Conservation (phyloP, 2,329 filamentous ascomycete species). For the Pseudogymnoascus sp. region DNA sequence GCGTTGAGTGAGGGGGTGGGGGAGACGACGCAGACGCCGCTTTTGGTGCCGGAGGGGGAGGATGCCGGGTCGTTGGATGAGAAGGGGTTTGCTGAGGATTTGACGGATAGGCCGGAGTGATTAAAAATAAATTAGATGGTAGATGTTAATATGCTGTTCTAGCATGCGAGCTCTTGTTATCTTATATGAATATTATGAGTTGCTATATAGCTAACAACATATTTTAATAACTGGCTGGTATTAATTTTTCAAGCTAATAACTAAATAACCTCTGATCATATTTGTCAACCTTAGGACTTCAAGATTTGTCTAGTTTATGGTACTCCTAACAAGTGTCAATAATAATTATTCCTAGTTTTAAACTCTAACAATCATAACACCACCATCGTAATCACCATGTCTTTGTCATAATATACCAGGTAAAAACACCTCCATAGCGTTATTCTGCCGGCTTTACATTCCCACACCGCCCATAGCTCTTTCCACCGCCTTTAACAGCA, state of each 20-base stretch:
- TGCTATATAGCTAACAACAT: not conserved
- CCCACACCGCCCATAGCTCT: not conserved
- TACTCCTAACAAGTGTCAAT: not conserved
- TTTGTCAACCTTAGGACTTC: not conserved
- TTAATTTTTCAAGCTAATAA: not conserved
- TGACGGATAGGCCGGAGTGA: slow-evolving; percentile 8
- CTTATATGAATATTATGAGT: not conserved
- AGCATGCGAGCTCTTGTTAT: not conserved
- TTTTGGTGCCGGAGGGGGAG: slow-evolving; percentile 42
- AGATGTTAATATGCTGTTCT: not conserved
- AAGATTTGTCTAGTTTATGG: too few species aligned
- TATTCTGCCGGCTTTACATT: not conserved
- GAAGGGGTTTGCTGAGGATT: slow-evolving; percentile 46
- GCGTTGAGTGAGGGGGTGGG: slow-evolving; percentile 35
- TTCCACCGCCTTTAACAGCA: not conserved
- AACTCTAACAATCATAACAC: not conserved
- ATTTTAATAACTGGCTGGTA: not conserved
- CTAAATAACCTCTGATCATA: not conserved
- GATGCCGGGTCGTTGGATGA: slow-evolving; percentile 43
- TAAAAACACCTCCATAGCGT: not conserved
- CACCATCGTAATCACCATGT: not conserved
- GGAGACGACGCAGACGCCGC: slow-evolving; percentile 34
- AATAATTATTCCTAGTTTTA: not conserved
- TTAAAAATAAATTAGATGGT: not conserved
- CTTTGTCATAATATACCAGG: not conserved